Base-by-base conservation (phyloP, 257 asterid genomes). In the Scutellaria minor region DNA sequence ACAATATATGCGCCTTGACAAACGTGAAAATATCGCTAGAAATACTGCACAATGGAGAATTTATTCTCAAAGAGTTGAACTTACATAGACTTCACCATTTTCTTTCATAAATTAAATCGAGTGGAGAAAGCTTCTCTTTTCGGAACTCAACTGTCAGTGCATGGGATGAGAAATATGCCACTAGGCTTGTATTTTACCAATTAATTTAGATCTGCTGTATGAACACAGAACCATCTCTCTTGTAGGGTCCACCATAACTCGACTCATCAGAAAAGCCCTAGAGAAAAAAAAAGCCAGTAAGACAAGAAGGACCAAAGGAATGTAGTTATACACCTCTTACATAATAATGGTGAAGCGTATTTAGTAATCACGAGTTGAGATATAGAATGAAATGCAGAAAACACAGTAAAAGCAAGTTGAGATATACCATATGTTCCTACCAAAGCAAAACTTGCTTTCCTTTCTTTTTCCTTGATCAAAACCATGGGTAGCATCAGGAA, bases 341-440 rank as follows among this genome's bases (percentile, higher is more conserved):
- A 59, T 7, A 18, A 45, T 31, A 4, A 31, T 31, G 37, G 37
- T 31, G 37, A 31, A 31, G 37, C 4, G 37, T 31, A 4, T 31
- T 31, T 31, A 31, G 37, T 31, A 0, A 31, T 31, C 3, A 31
- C 5, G 37, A 31, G 9, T 9, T 40, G 15, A 35, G 42, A 63
- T 4, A 64, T 3, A 22, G 3, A 18, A 53, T 47, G 31, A 39
- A 62, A 61, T 15, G 14, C 27, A 54, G 51, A n/a, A 42, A 70
- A 42, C 46, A 31, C 44, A 42, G 58, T 40, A 6, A 53, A 47
- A 56, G 14, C 7, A 18, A 48, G 59, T 10, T 20, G 55, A 42
- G 31, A 51, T 40, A 54, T 64, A 75, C 46, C 67, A n/a, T 65
- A 13, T 24, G 50, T 31, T 64, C 55, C 42, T 54, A 2, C 37